Percentiles rank a stretch among this genome's conserved stretches.
Evolutionary conservation across 2,329 filamentous ascomycete genomes (phyloP).

Genomic region (Sarocladium brachiariae): DNA sequence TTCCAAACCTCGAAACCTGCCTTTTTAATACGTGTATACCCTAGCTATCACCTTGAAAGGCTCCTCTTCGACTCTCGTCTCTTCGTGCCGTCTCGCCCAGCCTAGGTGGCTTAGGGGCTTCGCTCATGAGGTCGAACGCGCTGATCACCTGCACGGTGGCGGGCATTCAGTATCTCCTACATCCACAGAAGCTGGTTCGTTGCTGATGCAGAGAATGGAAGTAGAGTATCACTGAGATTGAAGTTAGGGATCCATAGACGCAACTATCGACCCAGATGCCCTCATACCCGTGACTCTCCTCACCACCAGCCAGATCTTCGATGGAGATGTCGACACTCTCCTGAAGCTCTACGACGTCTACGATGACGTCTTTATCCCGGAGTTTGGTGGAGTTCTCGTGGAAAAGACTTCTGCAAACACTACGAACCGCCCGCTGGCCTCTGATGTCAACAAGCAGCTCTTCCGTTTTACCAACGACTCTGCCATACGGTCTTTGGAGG

Average conservation of each 20-base stretch:
- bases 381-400: slow-evolving; percentile 31
- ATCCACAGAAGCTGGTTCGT: slow-evolving; percentile 29
- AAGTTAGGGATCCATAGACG: slow-evolving; percentile 31
- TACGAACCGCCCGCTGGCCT: background rate
- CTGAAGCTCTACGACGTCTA: slow-evolving; percentile 24
- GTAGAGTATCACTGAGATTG: background rate
- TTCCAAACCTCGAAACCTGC: too few species aligned
- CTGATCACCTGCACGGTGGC: slow-evolving; percentile 31
- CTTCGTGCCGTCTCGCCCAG: too few species aligned
- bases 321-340: slow-evolving; percentile 26
- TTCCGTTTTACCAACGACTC: slow-evolving; percentile 9
- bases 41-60: too few species aligned
- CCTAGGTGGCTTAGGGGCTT: too few species aligned
- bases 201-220: background rate
- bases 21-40: too few species aligned
- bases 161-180: slow-evolving; percentile 32
- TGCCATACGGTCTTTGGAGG: slow-evolving; percentile 19
- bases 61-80: too few species aligned
- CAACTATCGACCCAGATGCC: slow-evolving; percentile 33
- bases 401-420: slow-evolving; percentile 26
- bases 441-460: background rate
- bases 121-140: slow-evolving; percentile 10
- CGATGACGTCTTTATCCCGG: slow-evolving; percentile 33
- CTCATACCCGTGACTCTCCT: slow-evolving; percentile 34
- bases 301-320: slow-evolving; percentile 29